Base-by-base conservation (phyloP, 352 stramenopile genomes). In the Phytophthora podocarpi region DNA sequence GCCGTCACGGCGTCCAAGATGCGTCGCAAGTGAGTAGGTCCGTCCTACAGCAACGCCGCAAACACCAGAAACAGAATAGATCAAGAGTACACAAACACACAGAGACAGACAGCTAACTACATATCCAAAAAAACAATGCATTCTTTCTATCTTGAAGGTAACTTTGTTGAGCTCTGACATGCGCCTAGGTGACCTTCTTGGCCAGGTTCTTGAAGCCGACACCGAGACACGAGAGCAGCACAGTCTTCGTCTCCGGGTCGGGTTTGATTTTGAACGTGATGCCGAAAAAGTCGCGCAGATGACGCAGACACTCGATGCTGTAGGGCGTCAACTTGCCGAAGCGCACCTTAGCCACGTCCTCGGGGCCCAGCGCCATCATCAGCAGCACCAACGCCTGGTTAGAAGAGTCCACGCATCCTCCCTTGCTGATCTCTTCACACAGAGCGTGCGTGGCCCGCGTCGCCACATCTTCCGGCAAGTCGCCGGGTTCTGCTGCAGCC, bases 361-460 rank as follows among this genome's bases (percentile, higher is more conserved):
- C 97, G 0, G 97, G 97, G 18, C 95, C 97, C 11, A 99, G 82
- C 52, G 96, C 93, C 97, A 99, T 99, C 58, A 98, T 93, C 8
- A 99, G 72, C 50, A 99, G 78, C 27, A 96, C 93, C 30, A 99
- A 78, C 5, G 91, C 90, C 78, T 99, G 97, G 67, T 97, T 96
- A 36, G 83, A 89, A 15, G 96, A 98, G 80, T 99, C 96, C 15
- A 98, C 89, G 55, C 91, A 98, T 43, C 87, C 96, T 46, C 85
- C 91, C 64, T 91, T 90, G 58, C 85, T 82, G 66, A 99, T 98
- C 79, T 99, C 97, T 50, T 99, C 94, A 43, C 98, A 95, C 8
- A 99, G 74, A 31, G 98, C 70, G 32, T 97, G 89, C 15, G 97
- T 98, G 9, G 89, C 96, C 20, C 91, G 74, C 50, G 87, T 86